A percentile compares a stretch with the other conserved stretches of the same genome.
Conservation (phyloP, 768 basidiomycete species). For the Lentinula aciculospora region DNA sequence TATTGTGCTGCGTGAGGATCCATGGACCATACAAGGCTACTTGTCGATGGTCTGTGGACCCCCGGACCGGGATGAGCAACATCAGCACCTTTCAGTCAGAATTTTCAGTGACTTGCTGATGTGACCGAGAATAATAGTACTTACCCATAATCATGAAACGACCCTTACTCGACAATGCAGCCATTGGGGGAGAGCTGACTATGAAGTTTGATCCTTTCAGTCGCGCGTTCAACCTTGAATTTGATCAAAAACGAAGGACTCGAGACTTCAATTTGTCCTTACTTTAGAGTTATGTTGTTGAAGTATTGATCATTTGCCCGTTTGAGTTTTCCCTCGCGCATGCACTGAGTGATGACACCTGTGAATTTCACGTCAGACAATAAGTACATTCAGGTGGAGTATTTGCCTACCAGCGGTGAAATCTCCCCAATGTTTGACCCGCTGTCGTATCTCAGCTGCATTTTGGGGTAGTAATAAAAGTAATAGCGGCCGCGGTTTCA, state of each 20-base stretch:
- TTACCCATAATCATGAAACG: slow-evolving; percentile 38
- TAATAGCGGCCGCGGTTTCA: slow-evolving; percentile 24
- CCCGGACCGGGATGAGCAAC: slow-evolving; percentile 63
- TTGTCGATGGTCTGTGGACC: slow-evolving; percentile 44
- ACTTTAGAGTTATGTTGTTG: slow-evolving; percentile 56
- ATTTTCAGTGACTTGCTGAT: slow-evolving; percentile 18
- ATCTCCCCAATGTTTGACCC: slow-evolving; percentile 57
- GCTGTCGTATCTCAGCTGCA: slow-evolving; percentile 37
- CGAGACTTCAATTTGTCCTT: slow-evolving; percentile 5
- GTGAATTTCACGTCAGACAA: slow-evolving; percentile 3
- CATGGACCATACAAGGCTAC: slow-evolving; percentile 52
- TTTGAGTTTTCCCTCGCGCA: slow-evolving; percentile 29
- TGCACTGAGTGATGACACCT: slow-evolving; percentile 42
- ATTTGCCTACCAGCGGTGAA: slow-evolving; percentile 10
- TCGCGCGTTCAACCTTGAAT: slow-evolving; percentile 44
- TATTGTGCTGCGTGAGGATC: slow-evolving; percentile 44
- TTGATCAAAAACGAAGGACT: neutral
- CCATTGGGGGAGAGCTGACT: slow-evolving; percentile 22
- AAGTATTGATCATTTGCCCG: slow-evolving; percentile 41
- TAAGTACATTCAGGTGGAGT: neutral
- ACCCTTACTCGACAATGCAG: slow-evolving; percentile 10
- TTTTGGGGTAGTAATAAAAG: slow-evolving; percentile 47
- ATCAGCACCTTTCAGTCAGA: slow-evolving; percentile 39
- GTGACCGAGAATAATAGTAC: slow-evolving; percentile 6
- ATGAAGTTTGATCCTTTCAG: slow-evolving; percentile 45